These are phyloP conservation scores for Phytophthora podocarpi DNA, from an alignment of 352 stramenopile species.

Conservation along the genomic window DNA sequence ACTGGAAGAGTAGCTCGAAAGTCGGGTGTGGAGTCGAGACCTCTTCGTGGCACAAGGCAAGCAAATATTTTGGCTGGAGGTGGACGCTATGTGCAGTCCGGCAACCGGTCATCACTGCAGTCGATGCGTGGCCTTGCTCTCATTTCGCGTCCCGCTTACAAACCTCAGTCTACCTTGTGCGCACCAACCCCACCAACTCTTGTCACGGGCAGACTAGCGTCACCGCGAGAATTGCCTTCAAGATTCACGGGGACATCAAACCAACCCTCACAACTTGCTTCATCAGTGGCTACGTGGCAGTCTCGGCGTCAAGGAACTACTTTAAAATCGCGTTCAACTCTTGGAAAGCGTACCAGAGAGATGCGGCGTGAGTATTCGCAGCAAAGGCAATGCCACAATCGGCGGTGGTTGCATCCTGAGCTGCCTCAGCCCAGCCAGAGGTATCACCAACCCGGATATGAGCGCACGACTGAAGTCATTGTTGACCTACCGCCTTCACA, in stretches of 20 bases:
- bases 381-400: not conserved
- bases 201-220: not conserved
- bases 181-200: not conserved
- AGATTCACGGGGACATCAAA: not conserved
- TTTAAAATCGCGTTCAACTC: not conserved
- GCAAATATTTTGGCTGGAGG: constrained; percentile 27
- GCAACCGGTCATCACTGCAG: constrained; percentile 28
- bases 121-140: constrained; percentile 1
- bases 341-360: not conserved
- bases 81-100: constrained; percentile 50
- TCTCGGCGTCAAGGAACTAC: not conserved
- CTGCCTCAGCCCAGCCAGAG: not conserved
- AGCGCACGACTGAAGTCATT: not conserved
- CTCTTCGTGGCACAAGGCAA: constrained; percentile 19
- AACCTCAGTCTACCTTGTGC: not conserved
- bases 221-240: not conserved
- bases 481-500: not conserved
- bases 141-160: constrained; percentile 14
- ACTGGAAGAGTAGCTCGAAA: constrained; percentile 6
- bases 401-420: not conserved
- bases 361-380: not conserved
- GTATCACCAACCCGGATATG: not conserved
- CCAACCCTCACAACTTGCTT: not conserved
- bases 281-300: not conserved
- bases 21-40: constrained; percentile 36